Evolutionary conservation across 108 stramenopile species (phyloP), one percentile per base, ranked within the genome.

Genomic region (Skeletonema menzelii): DNA sequence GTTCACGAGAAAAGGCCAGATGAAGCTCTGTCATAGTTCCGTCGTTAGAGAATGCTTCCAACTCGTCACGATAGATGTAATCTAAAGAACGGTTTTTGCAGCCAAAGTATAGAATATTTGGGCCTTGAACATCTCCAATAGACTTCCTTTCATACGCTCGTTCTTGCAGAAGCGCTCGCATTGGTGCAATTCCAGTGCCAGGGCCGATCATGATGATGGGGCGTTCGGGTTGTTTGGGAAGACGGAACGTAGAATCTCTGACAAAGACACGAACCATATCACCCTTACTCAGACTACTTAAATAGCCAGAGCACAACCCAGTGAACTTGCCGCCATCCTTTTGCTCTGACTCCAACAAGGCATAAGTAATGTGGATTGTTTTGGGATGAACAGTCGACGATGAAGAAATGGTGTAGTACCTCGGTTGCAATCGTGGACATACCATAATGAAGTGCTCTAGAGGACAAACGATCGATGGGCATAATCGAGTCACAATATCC

Each of bases 151-250:
- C 86, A 61, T 88, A 65, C 15, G 78, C 64, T 40, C 94, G 87
- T 72, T 98, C 97, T 80, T 97, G 95, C 49, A 98, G 77, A 44
- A 98, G 65, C 5, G 96, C 96, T 12, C 97, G 84, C 97, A 99
- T 98, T 2, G 99, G 99, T 8, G 99, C 99, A 53, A 99, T 85
- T 7, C 99, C 99, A 1, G 98, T 99, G 27, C 98, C 98, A 6
- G 98, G 98, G n/a, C 98, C 98, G 46, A 99, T 87, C 91, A 99
- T 88, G 12, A 99, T 65, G 17, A 98, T 74, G 10, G 99, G 99
- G 27, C 72, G 87, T 40, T 75, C 74, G 5, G 69, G 11, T 65
- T 93, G 84, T 32, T 66, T 68, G 1, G 90, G 89, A 30, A 95
- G 73, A 17, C 95, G 90, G 76, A 98, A 98, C 19, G 94, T 92